Evolutionary conservation across 1,284 basidiomycete species (phyloP), one percentile per base, ranked within the genome.

Genomic region (Cryptococcus sp.): DNA sequence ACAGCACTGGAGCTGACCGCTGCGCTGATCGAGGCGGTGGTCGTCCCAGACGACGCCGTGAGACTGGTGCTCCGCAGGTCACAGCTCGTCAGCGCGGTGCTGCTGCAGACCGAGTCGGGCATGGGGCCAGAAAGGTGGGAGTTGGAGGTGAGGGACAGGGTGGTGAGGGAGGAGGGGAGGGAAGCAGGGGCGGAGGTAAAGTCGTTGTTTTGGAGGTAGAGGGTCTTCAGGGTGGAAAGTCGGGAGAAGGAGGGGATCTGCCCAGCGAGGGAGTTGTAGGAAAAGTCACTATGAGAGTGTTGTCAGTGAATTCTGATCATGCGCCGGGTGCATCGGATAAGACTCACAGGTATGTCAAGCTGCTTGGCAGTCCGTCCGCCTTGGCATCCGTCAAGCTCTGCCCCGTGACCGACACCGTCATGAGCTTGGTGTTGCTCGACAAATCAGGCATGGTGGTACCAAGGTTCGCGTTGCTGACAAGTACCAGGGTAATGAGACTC

Each of bases 141-240:
- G 55, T 77, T 77, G n/a, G 59, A 59, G 28, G 66, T 70, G 9
- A 77, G 60, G 4, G 67, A 69, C 2, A 77, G 54, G 7, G 67
- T 59, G 4, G 63, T 50, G 9, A 77, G 56, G 3, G 65, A 59
- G 1, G 61, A 18, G 2, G 76, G 76, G 23, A 76, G 59, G 0
- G 71, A 60, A 7, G 59, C 15, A 2, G 75, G 72, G 2, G 72
- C 52, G 3, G 64, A 52, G 0, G 63, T 64, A 60, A 64, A 70
- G 21, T 60, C 46, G 62, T 77, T 76, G 46, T 69, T 68, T 46
- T 70, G 62, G 16, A 76, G 60, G 49, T 66, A 71, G 61, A 77
- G 60, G 7, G 68, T 70, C 15, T 63, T 55, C 1, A 77, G 56
- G 2, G 58, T 51, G 0, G 61, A 59, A 2, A 76, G 55, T 6